These are phyloP conservation scores for Begonia fuchsioides DNA, from an alignment of 306 rosid species.

Conservation along the genomic window DNA sequence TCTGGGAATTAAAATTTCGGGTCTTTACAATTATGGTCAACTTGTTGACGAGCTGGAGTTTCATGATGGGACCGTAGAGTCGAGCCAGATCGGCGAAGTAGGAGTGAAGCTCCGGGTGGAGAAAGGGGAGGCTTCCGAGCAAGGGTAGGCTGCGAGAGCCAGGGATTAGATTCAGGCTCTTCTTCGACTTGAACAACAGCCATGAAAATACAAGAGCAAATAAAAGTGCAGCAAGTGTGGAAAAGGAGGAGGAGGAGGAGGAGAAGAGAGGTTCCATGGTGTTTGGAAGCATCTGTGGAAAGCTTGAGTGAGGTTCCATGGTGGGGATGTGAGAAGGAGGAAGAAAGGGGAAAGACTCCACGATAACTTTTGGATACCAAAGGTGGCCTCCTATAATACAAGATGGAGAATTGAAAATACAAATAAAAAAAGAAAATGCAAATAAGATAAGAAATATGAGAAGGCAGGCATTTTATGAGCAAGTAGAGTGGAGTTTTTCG, in stretches of 20 bases:
- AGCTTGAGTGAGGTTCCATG: too few relatives aligned
- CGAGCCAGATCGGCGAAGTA: conserved; percentile 35
- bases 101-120: conserved; percentile 64
- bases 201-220: conserved; percentile 5
- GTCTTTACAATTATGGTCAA: conserved; percentile 31
- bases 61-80: conserved; percentile 42
- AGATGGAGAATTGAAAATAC: too few relatives aligned
- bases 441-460: too few relatives aligned
- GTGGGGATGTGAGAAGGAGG: too few relatives aligned
- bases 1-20: too few relatives aligned
- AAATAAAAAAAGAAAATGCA: too few relatives aligned
- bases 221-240: conserved; percentile 7
- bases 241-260: neutral
- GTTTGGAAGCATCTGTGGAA: too few relatives aligned
- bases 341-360: too few relatives aligned
- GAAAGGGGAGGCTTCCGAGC: conserved; percentile 50
- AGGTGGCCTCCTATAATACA: too few relatives aligned
- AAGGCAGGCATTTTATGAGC: too few relatives aligned
- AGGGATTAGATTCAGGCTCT: conserved; percentile 22
- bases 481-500: too few relatives aligned
- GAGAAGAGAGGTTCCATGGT: neutral
- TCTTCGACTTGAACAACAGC: conserved; percentile 6
- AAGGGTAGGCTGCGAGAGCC: conserved; percentile 56
- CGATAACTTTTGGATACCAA: too few relatives aligned
- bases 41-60: conserved; percentile 47